Conservation (phyloP, 208 protist species). For the Trypanosoma cruzi region DNA sequence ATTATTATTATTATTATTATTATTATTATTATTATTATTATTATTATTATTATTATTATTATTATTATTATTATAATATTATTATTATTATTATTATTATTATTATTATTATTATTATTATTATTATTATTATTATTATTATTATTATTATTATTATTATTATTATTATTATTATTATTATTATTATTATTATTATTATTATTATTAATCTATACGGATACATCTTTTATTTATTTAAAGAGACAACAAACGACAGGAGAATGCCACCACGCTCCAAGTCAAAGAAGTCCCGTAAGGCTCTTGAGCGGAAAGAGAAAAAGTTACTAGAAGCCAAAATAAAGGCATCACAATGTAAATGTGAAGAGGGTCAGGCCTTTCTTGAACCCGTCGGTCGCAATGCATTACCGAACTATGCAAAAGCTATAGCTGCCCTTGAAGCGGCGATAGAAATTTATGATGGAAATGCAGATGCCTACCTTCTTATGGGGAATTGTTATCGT, state of each 20-base stretch:
- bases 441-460: constrained; percentile 79
- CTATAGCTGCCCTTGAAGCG: constrained; percentile 65
- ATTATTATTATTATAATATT: too few relatives aligned
- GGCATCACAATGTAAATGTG: constrained; percentile 70
- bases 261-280: constrained; percentile 30
- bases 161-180: too few relatives aligned
- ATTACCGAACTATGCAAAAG: constrained; percentile 79
- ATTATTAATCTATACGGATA: too few relatives aligned
- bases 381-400: constrained; percentile 61
- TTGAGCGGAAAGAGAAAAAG: constrained; percentile 77
- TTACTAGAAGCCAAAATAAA: constrained; percentile 77
- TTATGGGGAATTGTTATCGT: constrained; percentile 69
- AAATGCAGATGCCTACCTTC: constrained; percentile 58
- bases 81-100: too few relatives aligned
- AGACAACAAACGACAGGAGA: neutral
- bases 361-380: constrained; percentile 70
- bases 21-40: too few relatives aligned
- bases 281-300: constrained; percentile 41
- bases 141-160: too few relatives aligned
- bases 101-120: too few relatives aligned
- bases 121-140: too few relatives aligned
- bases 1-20: too few relatives aligned
- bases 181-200: too few relatives aligned
- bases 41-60: too few relatives aligned
- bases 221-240: constrained; percentile 7